Conservation (phyloP, 768 basidiomycete genomes). For the Suillus clintonianus region DNA sequence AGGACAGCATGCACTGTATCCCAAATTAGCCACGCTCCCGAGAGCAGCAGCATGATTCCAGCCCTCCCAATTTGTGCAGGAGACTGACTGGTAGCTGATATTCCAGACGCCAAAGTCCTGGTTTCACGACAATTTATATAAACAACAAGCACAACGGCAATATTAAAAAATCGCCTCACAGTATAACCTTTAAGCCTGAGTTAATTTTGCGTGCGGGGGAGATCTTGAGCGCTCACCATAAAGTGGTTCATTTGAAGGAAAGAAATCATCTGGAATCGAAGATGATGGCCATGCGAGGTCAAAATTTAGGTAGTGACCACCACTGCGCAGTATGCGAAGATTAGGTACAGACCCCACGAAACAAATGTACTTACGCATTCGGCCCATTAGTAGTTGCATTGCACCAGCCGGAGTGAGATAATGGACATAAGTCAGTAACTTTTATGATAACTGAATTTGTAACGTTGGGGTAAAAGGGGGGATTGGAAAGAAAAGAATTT, state of each 20-base stretch:
- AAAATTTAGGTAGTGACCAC: conserved; percentile 73
- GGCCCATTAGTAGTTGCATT: conserved; percentile 59
- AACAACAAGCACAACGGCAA: neutral
- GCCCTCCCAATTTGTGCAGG: conserved; percentile 72
- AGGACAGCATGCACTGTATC: conserved; percentile 70
- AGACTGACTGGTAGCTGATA: conserved; percentile 64
- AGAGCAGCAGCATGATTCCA: conserved; percentile 57
- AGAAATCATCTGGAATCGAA: conserved; percentile 71
- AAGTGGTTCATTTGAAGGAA: conserved; percentile 65
- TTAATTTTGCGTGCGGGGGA: conserved; percentile 23
- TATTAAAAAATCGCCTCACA: conserved; percentile 31
- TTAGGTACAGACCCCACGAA: conserved; percentile 2
- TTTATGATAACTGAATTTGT: conserved; percentile 71
- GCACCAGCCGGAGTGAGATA: conserved; percentile 66
- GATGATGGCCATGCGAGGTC: conserved; percentile 78
- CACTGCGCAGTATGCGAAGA: conserved; percentile 54
- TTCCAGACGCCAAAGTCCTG: conserved; percentile 92
- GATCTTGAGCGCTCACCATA: conserved; percentile 50
- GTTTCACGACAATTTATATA: neutral
- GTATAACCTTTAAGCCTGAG: conserved; percentile 35
- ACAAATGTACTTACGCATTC: conserved; percentile 55
- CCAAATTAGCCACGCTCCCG: conserved; percentile 64
- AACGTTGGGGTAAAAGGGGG: conserved; percentile 67
- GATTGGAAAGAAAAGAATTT: conserved; percentile 64
- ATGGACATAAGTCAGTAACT: conserved; percentile 79